Base-by-base conservation (phyloP, 345 rosid genomes). In the Euphorbia pulcherrima region DNA sequence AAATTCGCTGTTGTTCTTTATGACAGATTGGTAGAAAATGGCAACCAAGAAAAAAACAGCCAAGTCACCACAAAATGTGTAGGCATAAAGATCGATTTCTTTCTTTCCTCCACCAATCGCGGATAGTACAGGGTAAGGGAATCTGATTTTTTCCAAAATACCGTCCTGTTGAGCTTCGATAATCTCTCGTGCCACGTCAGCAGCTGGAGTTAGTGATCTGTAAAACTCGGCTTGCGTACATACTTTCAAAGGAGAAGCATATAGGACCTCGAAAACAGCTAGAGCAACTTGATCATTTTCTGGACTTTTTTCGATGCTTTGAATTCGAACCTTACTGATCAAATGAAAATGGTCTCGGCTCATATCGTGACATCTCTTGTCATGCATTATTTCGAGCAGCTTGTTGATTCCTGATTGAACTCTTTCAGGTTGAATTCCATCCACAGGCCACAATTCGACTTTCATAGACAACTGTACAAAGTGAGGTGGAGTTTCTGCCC, bases 1-100 rank as follows among this genome's bases (percentile, higher is more conserved):
- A 62, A 82, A 74, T 61, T 82, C 85, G 39, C 81, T 79, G 47
- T 79, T 82, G 67, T 74, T 82, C 63, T 82, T 82, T 47, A 82
- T 79, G 48, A 82, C 75, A 0, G 74, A 79, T 58, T 69, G 79
- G 50, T 79, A 82, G 67, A 79, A 82, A 10, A 77, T 71, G 65
- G 81, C 77, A 20, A 82, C 81, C 64, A 82, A 56, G 68, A 79
- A 82, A 62, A 82, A 82, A 46, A 79, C 83, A 41, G 67, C 53
- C 72, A 82, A 79, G 74, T 79, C 85, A n/a, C 79, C 83, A 68
- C 85, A 74, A 61, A 82, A 82, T 57, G 75, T 74, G 72, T 79
- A 74, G 21, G 85, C 85, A 13, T 82, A 82, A 7, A 82, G 74
- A 64, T 82, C 83, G 8, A 82, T 64, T 39, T 79, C 81, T 56